A percentile compares a stretch with the other conserved stretches of the same genome.
Conservation (phyloP, 306 rosid species). For the Trifolium repens region DNA sequence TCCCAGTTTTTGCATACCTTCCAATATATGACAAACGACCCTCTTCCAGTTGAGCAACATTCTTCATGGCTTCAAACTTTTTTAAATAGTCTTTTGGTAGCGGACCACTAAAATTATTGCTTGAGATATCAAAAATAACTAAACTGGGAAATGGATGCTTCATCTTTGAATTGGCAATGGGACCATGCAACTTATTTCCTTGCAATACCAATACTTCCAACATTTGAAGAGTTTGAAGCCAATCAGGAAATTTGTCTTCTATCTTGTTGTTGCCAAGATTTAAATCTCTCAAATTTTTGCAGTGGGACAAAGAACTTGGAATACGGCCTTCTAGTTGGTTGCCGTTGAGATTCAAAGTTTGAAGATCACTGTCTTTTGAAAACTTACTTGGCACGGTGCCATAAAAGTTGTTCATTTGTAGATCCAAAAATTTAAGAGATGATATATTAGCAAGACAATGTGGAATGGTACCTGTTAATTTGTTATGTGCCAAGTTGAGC, state of each 20-base stretch:
- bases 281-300: conserved; percentile 15
- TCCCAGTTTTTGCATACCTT: too few relatives aligned
- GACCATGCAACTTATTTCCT: conserved; percentile 47
- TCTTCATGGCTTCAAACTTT: background rate
- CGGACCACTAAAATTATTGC: conserved; percentile 35
- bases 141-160: conserved; percentile 15
- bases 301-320: conserved; percentile 37
- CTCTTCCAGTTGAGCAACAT: background rate
- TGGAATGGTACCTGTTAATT: conserved; percentile 32
- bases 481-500: conserved; percentile 19
- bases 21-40: background rate
- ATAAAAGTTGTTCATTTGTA: conserved; percentile 36
- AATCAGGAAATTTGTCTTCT: conserved; percentile 42
- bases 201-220: conserved; percentile 45
- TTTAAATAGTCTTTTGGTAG: background rate
- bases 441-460: conserved; percentile 22
- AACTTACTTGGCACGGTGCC: conserved; percentile 33
- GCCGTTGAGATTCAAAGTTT: background rate
- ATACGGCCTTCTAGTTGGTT: conserved; percentile 42
- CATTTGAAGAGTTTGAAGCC: conserved; percentile 40
- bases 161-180: background rate
- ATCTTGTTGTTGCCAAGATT: conserved; percentile 49
- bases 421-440: conserved; percentile 19
- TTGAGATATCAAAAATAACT: conserved; percentile 21
- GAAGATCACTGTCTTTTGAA: rapidly evolving